Conservation (phyloP, 495 filamentous ascomycete genomes). For the Daldinia caldariorum region DNA sequence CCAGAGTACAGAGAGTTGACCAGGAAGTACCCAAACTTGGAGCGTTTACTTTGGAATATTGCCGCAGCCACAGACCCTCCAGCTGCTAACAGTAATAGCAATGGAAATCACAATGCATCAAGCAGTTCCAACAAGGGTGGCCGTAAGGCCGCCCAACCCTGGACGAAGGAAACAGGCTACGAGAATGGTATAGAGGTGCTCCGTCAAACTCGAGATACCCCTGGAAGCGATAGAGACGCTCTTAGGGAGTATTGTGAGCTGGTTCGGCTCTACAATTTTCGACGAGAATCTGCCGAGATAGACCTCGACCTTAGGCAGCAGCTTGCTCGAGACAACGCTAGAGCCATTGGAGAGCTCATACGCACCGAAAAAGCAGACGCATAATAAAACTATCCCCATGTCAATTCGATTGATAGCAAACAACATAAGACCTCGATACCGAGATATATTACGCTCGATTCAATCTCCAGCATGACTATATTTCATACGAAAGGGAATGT, state of each 20-base stretch:
- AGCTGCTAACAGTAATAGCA: not conserved
- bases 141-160: constrained; percentile 37
- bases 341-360: constrained; percentile 50
- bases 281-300: constrained; percentile 12
- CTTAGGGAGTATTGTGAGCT: constrained; percentile 46
- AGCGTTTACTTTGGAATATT: constrained; percentile 43
- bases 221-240: constrained; percentile 47
- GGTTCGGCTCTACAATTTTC: constrained; percentile 35
- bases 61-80: constrained; percentile 47
- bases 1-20: constrained; percentile 44
- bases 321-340: constrained; percentile 46
- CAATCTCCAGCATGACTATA: not conserved
- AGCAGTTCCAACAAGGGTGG: constrained; percentile 9
- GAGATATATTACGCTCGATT: not conserved
- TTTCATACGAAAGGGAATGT: not conserved
- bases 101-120: not conserved
- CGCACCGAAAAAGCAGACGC: constrained; percentile 43
- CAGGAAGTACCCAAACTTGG: constrained; percentile 43
- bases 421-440: not conserved
- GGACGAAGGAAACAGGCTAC: constrained; percentile 43
- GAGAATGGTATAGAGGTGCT: constrained; percentile 41
- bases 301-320: constrained; percentile 23
- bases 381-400: not conserved
- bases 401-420: not conserved
- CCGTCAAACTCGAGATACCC: constrained; percentile 39